phyloP scores from a whole-genome alignment of 495 filamentous ascomycete species.

The Neurospora pannonica region DNA sequence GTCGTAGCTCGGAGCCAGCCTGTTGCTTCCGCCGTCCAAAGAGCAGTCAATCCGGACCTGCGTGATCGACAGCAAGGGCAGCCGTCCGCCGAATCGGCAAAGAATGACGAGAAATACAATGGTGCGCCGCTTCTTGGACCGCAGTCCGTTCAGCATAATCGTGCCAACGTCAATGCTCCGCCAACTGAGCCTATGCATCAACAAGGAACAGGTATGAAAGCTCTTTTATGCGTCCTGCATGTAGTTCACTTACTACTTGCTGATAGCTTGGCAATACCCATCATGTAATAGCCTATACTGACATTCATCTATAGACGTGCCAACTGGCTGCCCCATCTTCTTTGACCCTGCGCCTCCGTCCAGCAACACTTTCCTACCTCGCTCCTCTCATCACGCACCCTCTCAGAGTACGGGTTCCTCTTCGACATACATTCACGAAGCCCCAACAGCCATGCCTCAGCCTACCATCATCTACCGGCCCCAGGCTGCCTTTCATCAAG shows the following conservation, averaged over 20 bases:
- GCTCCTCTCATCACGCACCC: background rate
- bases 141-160: background rate
- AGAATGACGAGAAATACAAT: background rate
- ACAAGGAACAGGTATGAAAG: background rate
- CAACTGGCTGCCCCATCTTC: background rate
- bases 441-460: conserved; percentile 2
- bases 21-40: background rate
- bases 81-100: background rate
- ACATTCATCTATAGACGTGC: background rate
- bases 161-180: background rate
- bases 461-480: conserved; percentile 6
- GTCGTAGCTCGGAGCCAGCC: background rate
- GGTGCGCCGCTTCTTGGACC: background rate
- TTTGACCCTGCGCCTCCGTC: background rate
- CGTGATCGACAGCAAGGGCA: background rate
- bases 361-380: background rate
- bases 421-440: conserved; percentile 1
- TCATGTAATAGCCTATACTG: background rate
- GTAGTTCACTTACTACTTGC: background rate
- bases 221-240: background rate
- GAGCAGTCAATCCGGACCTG: background rate
- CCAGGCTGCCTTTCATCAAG: conserved; percentile 18
- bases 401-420: background rate
- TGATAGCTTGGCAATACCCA: background rate
- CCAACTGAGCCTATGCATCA: background rate